phyloP scores from a whole-genome alignment of 2,329 filamentous ascomycete species.

The Zymoseptoria passerinii region DNA sequence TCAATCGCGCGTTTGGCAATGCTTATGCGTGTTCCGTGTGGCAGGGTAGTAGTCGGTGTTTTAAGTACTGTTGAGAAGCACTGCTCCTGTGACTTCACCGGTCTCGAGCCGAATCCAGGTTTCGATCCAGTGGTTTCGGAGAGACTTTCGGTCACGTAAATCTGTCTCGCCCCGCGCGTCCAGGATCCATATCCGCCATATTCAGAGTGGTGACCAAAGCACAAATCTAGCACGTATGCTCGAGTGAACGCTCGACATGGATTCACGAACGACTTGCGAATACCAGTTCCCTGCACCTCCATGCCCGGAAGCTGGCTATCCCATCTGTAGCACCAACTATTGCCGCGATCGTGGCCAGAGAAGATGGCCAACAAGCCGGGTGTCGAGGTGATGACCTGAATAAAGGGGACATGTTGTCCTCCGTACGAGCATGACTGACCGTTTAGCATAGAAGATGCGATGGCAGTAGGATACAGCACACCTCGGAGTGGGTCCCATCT shows the following conservation, averaged over 20 bases:
- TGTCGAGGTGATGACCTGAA: constrained; percentile 51
- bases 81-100: constrained; percentile 21
- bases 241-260: neutral
- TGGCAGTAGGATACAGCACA: neutral
- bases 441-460: neutral
- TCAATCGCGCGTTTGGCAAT: constrained; percentile 17
- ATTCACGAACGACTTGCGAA: constrained; percentile 9
- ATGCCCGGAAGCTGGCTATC: constrained; percentile 20
- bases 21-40: constrained; percentile 16
- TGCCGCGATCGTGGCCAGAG: constrained; percentile 53
- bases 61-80: constrained; percentile 27
- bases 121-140: constrained; percentile 17
- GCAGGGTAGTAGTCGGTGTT: constrained; percentile 23
- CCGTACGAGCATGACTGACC: constrained; percentile 26
- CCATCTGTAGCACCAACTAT: constrained; percentile 30
- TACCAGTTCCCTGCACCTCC: constrained; percentile 23
- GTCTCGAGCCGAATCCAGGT: constrained; percentile 29
- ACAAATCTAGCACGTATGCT: constrained; percentile 15
- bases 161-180: constrained; percentile 25
- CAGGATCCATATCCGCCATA: constrained; percentile 30
- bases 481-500: constrained; percentile 31
- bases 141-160: constrained; percentile 20
- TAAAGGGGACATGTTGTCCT: constrained; percentile 52
- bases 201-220: constrained; percentile 23
- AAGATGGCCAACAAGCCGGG: constrained; percentile 51